phyloP scores from a whole-genome alignment of 768 basidiomycete genomes.

The Rhodosporidiobolus sp. region DNA sequence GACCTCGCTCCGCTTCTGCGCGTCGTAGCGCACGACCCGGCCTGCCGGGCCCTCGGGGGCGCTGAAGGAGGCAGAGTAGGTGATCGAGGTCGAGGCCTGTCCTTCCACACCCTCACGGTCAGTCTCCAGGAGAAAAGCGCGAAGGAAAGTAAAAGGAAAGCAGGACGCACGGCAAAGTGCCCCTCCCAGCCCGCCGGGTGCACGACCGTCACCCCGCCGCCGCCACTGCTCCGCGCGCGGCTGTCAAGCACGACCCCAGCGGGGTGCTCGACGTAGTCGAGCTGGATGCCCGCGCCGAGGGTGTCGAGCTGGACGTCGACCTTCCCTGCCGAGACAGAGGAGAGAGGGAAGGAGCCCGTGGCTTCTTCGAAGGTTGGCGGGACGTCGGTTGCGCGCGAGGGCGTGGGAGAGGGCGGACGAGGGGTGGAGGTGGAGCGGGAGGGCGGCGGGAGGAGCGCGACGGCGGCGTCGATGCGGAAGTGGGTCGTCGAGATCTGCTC shows the following conservation, averaged over 20 bases:
- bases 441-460: background rate
- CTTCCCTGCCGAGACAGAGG: background rate
- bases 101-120: no score
- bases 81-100: background rate
- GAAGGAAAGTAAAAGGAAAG: background rate
- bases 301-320: slow-evolving; percentile 1
- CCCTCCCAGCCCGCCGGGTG: slow-evolving; percentile 3
- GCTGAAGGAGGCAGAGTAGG: slow-evolving; percentile 2
- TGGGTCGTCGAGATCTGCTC: slow-evolving; percentile 7
- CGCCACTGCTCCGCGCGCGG: background rate
- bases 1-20: background rate
- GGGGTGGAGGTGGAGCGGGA: background rate
- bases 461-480: slow-evolving; percentile 16
- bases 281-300: slow-evolving; percentile 6
- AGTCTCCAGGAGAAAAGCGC: background rate
- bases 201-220: background rate
- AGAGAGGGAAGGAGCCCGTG: background rate
- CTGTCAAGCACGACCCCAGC: background rate
- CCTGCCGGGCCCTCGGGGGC: background rate
- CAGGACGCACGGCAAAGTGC: background rate
- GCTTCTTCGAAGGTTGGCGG: slow-evolving; percentile 7
- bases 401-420: background rate
- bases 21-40: background rate
- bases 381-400: background rate
- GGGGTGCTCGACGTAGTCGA: background rate